phyloP scores from a whole-genome alignment of 2,329 filamentous ascomycete genomes.

The Cryphonectria parasitica region DNA sequence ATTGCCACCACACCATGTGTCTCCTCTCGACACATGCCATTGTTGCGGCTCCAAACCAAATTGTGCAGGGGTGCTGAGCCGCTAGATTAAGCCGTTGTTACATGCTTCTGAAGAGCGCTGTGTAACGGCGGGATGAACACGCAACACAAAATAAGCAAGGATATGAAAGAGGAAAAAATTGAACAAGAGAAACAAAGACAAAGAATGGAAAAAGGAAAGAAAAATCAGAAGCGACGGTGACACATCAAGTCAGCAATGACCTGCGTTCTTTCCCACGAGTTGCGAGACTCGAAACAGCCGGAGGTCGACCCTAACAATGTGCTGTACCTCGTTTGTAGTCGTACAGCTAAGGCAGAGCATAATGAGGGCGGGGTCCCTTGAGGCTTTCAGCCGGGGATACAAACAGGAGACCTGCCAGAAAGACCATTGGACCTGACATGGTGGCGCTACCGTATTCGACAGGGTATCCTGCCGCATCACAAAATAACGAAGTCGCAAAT shows the following conservation, averaged over 20 bases:
- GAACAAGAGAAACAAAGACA: neutral
- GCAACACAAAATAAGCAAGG: neutral
- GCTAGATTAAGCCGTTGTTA: neutral
- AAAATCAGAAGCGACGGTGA: neutral
- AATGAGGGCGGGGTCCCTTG: neutral
- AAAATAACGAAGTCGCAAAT: neutral
- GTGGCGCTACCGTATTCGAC: neutral
- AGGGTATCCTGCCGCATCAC: neutral
- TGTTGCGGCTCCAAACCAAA: slow-evolving; percentile 12
- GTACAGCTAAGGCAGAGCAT: slow-evolving; percentile 9
- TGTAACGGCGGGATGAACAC: neutral
- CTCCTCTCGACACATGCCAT: neutral
- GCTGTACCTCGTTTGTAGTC: neutral
- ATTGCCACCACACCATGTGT: neutral
- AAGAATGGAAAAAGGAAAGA: neutral
- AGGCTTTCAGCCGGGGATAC: neutral
- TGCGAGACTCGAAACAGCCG: neutral
- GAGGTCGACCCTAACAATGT: neutral
- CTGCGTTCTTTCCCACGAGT: neutral
- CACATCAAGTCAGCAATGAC: neutral
- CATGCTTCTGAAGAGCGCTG: neutral
- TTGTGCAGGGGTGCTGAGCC: slow-evolving; percentile 1
- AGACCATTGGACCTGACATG: neutral
- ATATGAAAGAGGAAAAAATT: neutral
- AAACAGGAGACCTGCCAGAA: neutral